These are phyloP conservation scores for Cryptosporidium sp. DNA, from an alignment of 169 alveolate genomes.

Conservation along the genomic window DNA sequence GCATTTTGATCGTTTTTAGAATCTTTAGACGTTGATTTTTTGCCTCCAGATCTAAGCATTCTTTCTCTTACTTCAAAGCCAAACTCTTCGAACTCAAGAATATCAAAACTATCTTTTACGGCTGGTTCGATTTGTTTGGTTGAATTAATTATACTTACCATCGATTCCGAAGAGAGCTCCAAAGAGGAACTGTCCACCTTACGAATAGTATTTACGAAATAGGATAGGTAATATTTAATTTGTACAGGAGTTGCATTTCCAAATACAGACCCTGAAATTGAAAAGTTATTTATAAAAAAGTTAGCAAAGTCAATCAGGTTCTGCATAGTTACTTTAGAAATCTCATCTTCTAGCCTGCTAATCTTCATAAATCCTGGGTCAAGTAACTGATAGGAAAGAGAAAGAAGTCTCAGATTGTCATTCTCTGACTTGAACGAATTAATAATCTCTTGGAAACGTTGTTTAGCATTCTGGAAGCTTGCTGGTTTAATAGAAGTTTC, in stretches of 20 bases:
- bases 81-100: not conserved
- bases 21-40: not conserved
- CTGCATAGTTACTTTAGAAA: not conserved
- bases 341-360: constrained; percentile 19
- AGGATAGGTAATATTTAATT: constrained; percentile 12
- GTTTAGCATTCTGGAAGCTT: constrained; percentile 11
- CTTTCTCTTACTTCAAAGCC: not conserved
- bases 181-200: not conserved
- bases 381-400: constrained; percentile 31
- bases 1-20: not conserved
- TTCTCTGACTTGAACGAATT: constrained; percentile 18
- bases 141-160: not conserved
- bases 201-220: not conserved
- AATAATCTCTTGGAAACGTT: not conserved
- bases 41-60: not conserved
- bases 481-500: not conserved
- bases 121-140: not conserved
- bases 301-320: constrained; percentile 3
- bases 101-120: not conserved
- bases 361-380: constrained; percentile 51
- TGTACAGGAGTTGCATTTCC: constrained; percentile 55
- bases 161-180: not conserved
- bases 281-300: constrained; percentile 12
- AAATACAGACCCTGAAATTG: constrained; percentile 45
- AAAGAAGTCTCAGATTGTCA: constrained; percentile 16